Conservation (phyloP, 2,329 filamentous ascomycete species). For the Coleophoma crateriformis region DNA sequence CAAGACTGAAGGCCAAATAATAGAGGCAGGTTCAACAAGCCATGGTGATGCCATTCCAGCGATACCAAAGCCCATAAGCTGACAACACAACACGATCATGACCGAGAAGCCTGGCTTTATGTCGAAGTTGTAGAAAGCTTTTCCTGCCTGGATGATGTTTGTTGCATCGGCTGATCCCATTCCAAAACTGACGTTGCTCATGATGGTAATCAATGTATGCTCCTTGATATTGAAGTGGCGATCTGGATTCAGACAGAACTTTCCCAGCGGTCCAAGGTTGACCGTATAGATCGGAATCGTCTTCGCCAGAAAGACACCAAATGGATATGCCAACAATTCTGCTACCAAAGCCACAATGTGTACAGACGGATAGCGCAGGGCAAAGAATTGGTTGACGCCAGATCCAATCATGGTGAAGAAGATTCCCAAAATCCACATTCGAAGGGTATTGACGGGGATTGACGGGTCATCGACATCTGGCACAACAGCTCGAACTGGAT, state of each 20-base stretch:
- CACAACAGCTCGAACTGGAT: slow-evolving; percentile 49
- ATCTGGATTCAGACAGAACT: slow-evolving; percentile 47
- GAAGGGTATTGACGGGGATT: slow-evolving; percentile 57
- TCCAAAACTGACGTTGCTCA: slow-evolving; percentile 44
- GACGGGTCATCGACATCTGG: slow-evolving; percentile 54
- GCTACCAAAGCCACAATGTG: slow-evolving; percentile 4
- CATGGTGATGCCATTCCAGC: slow-evolving; percentile 1
- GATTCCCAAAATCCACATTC: slow-evolving; percentile 57
- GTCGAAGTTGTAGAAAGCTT: slow-evolving; percentile 31
- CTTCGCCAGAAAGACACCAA: slow-evolving; percentile 53
- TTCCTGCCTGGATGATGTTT: slow-evolving; percentile 13
- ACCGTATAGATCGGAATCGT: background rate
- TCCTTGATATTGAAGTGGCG: slow-evolving; percentile 61
- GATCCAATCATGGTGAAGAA: slow-evolving; percentile 10
- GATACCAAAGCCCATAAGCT: slow-evolving; percentile 36
- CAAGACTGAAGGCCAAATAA: slow-evolving; percentile 15
- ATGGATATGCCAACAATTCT: slow-evolving; percentile 12
- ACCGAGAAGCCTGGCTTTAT: slow-evolving; percentile 53
- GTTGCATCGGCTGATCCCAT: slow-evolving; percentile 32
- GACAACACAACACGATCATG: slow-evolving; percentile 51
- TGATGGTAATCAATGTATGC: slow-evolving; percentile 59
- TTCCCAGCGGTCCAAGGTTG: slow-evolving; percentile 23
- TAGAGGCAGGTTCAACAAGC: slow-evolving; percentile 4
- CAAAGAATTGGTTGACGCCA: slow-evolving; percentile 7
- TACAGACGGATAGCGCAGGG: slow-evolving; percentile 3